Conservation (phyloP, 371 early-diverging fungal species). For the Rhizopus arrhizus region DNA sequence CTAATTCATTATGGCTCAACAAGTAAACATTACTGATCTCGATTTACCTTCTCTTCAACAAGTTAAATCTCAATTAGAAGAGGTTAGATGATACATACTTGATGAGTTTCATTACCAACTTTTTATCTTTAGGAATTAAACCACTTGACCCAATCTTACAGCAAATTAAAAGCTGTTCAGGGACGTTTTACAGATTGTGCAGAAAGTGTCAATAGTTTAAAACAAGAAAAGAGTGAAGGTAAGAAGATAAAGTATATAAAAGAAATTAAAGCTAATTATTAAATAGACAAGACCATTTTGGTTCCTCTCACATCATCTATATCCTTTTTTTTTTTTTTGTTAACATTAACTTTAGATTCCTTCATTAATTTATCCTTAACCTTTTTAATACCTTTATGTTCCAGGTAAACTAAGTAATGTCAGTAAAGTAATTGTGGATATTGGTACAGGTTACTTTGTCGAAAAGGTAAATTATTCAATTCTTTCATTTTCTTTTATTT, state of each 20-base stretch:
- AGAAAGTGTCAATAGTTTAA: slow-evolving; percentile 56
- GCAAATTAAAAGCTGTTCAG: slow-evolving; percentile 87
- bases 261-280: slow-evolving; percentile 17
- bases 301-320: slow-evolving; percentile 76
- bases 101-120: too few species aligned
- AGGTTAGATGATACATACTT: slow-evolving; percentile 50
- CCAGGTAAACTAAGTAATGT: slow-evolving; percentile 83
- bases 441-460: slow-evolving; percentile 95
- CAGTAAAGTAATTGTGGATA: slow-evolving; percentile 89
- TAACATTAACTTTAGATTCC: neutral
- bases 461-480: slow-evolving; percentile 72
- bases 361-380: slow-evolving; percentile 24
- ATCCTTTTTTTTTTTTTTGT: slow-evolving; percentile 39
- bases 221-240: slow-evolving; percentile 49
- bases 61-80: slow-evolving; percentile 83
- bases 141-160: slow-evolving; percentile 81
- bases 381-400: slow-evolving; percentile 77
- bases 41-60: slow-evolving; percentile 83
- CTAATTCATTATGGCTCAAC: slow-evolving; percentile 28
- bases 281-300: slow-evolving; percentile 68
- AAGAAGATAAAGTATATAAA: slow-evolving; percentile 26
- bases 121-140: slow-evolving; percentile 69
- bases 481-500: neutral
- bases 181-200: slow-evolving; percentile 82
- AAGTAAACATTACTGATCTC: slow-evolving; percentile 82